Base-by-base conservation (phyloP, 148 eudicot genomes). In the Nepenthes gracilis region DNA sequence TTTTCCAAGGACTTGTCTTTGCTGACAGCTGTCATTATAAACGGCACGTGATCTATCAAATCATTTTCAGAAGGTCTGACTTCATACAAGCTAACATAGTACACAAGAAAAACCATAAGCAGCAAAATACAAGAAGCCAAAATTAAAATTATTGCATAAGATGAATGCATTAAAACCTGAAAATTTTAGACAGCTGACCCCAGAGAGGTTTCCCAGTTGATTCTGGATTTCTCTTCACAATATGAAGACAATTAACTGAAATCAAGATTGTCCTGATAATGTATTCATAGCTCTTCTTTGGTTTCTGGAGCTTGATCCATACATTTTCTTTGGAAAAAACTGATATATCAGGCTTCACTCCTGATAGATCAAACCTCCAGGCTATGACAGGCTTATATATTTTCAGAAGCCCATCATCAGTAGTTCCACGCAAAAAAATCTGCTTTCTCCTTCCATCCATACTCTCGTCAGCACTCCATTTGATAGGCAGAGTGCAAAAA, bases 291-390 rank as follows among this genome's bases (percentile, higher is more conserved):
- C 78, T 62, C 67, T 80, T 82, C 60, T 82, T 80, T 15, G 96
- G 86, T 55, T 81, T 84, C 57, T 80, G 76, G 64, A 92, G 83
- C 61, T 79, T 84, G 61, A 88, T 80, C 98, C 98, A 92, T 51
- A 74, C 52, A 33, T 85, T 79, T 7, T 82, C 81, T 63, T 69
- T 78, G 1, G 79, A 75, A 33, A 88, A 78, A 59, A 88, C 98
- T 6, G 75, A 83, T 54, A 87, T 78, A 74, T 78, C 87, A 1
- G 90, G 88, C 64, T 65, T 78, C 58, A 53, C 34, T 36, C 61
- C 61, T 4, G 83, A 75, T 37, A 83, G 62, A 72, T 87, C 87
- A 65, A 83, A 87, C 64, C 71, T 92, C 98, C 96, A 92, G 10
- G 96, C 90, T 54, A 38, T 71, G 55, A 88, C 96, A 51, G 75